A percentile compares a stretch with the other conserved stretches of the same genome.
Evolutionary conservation across 2,329 filamentous ascomycete genomes (phyloP).

Genomic region (Parasarocladium wereldwijsianum): DNA sequence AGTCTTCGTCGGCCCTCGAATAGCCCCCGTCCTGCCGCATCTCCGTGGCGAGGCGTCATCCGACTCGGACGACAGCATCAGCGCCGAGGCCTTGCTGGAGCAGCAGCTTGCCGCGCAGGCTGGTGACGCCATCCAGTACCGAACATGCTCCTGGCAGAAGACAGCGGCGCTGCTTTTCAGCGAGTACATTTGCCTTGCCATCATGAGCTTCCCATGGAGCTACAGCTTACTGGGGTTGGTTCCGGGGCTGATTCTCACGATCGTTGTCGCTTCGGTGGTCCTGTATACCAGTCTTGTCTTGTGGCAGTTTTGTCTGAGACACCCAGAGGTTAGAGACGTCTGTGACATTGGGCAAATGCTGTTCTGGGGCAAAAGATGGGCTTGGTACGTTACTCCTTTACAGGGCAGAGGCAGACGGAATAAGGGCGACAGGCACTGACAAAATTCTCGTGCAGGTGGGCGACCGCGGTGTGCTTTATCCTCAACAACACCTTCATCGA

Average conservation of each 20-base stretch:
- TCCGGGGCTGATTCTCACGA: conserved; percentile 68
- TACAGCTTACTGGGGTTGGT: conserved; percentile 80
- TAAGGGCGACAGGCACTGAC: too few species aligned
- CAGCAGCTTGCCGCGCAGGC: conserved; percentile 65
- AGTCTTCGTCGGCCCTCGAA: conserved; percentile 34
- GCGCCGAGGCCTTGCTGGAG: conserved; percentile 32
- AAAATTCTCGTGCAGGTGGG: too few species aligned
- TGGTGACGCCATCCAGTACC: conserved; percentile 72
- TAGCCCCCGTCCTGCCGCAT: conserved; percentile 28
- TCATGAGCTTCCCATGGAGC: conserved; percentile 93
- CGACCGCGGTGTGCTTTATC: conserved; percentile 72
- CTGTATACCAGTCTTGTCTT: conserved; percentile 53
- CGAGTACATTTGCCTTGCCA: conserved; percentile 83
- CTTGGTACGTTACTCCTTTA: conserved; percentile 24
- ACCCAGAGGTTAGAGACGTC: conserved; percentile 83
- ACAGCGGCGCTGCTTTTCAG: conserved; percentile 83
- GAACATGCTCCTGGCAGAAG: conserved; percentile 92
- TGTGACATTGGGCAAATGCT: conserved; percentile 94
- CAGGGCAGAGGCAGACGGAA: too few species aligned
- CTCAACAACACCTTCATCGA: conserved; percentile 91
- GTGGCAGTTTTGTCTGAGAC: conserved; percentile 81
- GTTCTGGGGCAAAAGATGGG: conserved; percentile 71
- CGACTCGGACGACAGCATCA: conserved; percentile 14
- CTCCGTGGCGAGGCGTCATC: conserved; percentile 5
- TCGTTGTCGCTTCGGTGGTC: conserved; percentile 62